Evolutionary conservation across 352 stramenopile species (phyloP), one percentile per base, ranked within the genome.

Genomic region (Globisporangium polare): DNA sequence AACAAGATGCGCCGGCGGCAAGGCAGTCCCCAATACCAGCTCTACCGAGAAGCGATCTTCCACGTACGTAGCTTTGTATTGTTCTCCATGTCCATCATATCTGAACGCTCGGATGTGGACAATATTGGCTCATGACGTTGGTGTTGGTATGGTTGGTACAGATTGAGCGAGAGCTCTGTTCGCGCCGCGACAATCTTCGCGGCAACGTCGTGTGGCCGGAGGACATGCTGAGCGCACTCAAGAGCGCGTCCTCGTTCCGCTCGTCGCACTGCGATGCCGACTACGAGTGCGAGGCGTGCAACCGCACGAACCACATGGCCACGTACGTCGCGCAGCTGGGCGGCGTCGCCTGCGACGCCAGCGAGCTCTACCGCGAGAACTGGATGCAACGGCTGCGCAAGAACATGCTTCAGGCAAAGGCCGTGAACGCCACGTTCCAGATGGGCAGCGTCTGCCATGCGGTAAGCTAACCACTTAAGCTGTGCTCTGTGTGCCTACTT

Each of bases 401-500:
- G 37, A 58, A 67, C 18, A 70, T 75, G 39, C 33, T 68, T 9
- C 65, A 80, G 26, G 58, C 68, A 41, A 59, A 68, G 15, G 57
- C 73, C 0, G 67, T 84, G 20, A 50, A 58, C 2, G 56, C 46
- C 0, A 72, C 63, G 7, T 95, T 90, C 53, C 68, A 92, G 59
- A 81, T 95, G 60, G 86, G 86, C n/a, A 90, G 78, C 33, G 73
- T 88, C 0, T 95, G 86, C 20, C 82, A 92, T 56, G 82, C 82
- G 50, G 85, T 94, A 88, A 35, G 39, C 15, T n/a, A 45, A 22
- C 7, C 9, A 15, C 5, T 45, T 5, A 13, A 29, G 15, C 22
- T 17, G 15, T n/a, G 12, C 31, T 46, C 22, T 27, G 3, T 60
- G 17, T 51, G 24, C 13, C 60, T 13, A 29, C 35, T 1, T 43